Evolutionary conservation across 441 rosid genomes (phyloP).

Genomic region (Hura crepitans): DNA sequence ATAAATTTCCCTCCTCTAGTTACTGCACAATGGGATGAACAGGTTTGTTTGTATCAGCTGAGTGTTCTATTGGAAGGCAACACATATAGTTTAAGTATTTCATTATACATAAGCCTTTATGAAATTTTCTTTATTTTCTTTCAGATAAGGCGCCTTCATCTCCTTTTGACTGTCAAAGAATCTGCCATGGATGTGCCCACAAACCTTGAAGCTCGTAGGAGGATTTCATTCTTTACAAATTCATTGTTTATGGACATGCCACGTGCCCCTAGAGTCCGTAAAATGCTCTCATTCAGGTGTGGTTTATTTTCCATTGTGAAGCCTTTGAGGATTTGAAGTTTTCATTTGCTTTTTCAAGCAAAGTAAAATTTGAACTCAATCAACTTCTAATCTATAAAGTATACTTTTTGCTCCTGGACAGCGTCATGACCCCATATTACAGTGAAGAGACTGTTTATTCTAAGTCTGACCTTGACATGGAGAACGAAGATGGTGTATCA

Average conservation of each 20-base stretch:
- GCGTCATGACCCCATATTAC: constrained; percentile 89
- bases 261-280: constrained; percentile 94
- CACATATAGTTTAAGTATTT: neutral
- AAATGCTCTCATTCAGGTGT: constrained; percentile 98
- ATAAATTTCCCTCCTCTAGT: constrained; percentile 72
- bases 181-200: constrained; percentile 99
- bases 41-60: constrained; percentile 42
- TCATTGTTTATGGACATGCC: constrained; percentile 99
- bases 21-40: constrained; percentile 95
- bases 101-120: constrained; percentile 1
- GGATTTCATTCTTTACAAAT: constrained; percentile 96
- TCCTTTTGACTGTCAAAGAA: constrained; percentile 92
- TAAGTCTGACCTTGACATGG: constrained; percentile 56
- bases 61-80: constrained; percentile 12
- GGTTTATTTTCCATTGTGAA: no score
- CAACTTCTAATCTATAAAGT: neutral
- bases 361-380: no score
- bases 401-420: no score
- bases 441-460: constrained; percentile 78
- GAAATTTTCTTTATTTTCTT: constrained; percentile 19
- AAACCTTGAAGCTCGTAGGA: constrained; percentile 95
- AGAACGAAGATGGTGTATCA: constrained; percentile 89
- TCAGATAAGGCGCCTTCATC: constrained; percentile 86
- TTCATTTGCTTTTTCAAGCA: no score
- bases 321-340: no score